Conservation (phyloP, 1,284 basidiomycete genomes). For the Hortiboletus rubellus region DNA sequence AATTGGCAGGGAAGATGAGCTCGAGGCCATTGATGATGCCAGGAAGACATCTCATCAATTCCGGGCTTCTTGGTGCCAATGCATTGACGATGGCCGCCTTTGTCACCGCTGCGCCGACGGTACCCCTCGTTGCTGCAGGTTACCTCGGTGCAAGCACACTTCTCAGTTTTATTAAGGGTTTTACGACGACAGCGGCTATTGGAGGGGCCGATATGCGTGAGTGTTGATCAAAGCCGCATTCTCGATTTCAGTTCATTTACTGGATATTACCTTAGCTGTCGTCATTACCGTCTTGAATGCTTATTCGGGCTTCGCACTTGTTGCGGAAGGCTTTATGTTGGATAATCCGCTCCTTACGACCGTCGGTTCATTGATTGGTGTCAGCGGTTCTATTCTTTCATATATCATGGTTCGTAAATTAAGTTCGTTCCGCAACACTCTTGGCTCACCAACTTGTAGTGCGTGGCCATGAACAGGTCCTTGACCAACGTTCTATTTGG, state of each 20-base stretch:
- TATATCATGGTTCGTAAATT: constrained; percentile 75
- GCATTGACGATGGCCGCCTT: constrained; percentile 73
- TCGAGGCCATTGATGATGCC: constrained; percentile 71
- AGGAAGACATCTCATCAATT: constrained; percentile 74
- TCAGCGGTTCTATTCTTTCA: constrained; percentile 85
- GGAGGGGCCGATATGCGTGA: constrained; percentile 89
- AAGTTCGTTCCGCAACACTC: constrained; percentile 8
- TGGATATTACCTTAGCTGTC: constrained; percentile 52
- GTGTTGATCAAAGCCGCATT: constrained; percentile 29
- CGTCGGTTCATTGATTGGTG: constrained; percentile 80
- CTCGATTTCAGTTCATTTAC: neutral
- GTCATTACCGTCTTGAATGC: constrained; percentile 87
- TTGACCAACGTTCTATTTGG: constrained; percentile 79
- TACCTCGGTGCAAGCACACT: constrained; percentile 71
- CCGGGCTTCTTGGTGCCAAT: constrained; percentile 67
- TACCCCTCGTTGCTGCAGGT: constrained; percentile 71
- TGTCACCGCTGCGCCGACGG: constrained; percentile 64
- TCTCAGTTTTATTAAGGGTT: constrained; percentile 80
- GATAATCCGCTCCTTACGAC: constrained; percentile 81
- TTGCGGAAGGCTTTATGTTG: constrained; percentile 90
- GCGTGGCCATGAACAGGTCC: constrained; percentile 86
- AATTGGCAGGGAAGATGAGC: constrained; percentile 77
- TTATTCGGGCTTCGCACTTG: constrained; percentile 88
- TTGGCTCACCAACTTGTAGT: constrained; percentile 46
- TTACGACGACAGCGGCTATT: constrained; percentile 82